Evolutionary conservation across 805 yeast species (phyloP), one percentile per base, ranked within the genome.

Genomic region (Wickerhamiella domercqiae): DNA sequence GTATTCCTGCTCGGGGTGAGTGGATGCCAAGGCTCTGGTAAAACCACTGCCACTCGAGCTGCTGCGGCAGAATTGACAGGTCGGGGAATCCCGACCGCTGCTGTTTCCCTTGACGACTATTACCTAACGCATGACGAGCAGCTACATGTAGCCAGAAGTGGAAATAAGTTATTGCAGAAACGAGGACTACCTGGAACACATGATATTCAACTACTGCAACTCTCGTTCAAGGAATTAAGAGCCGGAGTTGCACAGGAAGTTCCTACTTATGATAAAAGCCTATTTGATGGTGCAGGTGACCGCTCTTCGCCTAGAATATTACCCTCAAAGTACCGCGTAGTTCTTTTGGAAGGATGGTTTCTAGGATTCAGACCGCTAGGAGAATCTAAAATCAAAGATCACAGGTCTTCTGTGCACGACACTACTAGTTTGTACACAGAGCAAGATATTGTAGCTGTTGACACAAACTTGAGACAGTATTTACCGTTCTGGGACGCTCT

Each of bases 141-240:
- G 51, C 42, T 40, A 19, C 41, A 43, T 22, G 51, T 84, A 18
- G 66, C 68, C 1, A 28, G 43, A 4, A 37, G 42, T 11, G 65
- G 57, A 11, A 80, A 81, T 51, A 53, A 57, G 25, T 59, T 87
- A 34, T 50, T 82, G 14, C 68, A 64, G 41, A 94, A 94, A 2
- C 61, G 97, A 19, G 97, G 97, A 0, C 64, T 81, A 13, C 97
- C 97, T 0, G 96, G 96, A 0, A 87, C 97, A 0, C 98, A 87
- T 54, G 96, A 87, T 51, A 50, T 80, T 14, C 47, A 46, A 1
- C 49, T 78, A 18, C 52, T 53, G 15, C 20, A 5, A 7, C 7
- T 9, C 7, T 17, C 33, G 19, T 33, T 44, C 5, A 46, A 55
- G 5, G 54, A 66, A 4, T 45, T 79, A 29, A 40, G 47, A 4